phyloP scores from a whole-genome alignment of 106 monocot species.

The Vanilla planifolia region DNA sequence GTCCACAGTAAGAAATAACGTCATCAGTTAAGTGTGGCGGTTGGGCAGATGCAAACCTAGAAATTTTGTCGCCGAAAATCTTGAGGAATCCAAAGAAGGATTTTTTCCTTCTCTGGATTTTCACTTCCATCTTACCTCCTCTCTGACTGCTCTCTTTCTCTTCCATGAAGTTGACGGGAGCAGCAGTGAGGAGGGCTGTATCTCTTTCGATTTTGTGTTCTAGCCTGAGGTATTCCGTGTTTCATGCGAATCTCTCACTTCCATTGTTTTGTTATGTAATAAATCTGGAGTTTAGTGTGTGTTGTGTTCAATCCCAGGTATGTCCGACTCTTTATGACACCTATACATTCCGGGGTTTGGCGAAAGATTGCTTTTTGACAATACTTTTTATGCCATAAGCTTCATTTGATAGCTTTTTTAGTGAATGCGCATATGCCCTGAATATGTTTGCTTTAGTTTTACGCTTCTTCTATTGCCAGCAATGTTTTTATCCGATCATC shows the following conservation, averaged over 20 bases:
- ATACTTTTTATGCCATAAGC: background rate
- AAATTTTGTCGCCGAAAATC: no score
- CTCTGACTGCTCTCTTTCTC: no score
- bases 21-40: no score
- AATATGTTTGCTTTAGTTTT: slow-evolving; percentile 3
- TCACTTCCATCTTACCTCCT: no score
- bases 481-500: background rate
- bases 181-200: no score
- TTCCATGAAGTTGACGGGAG: no score
- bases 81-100: no score
- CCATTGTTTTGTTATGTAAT: background rate
- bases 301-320: background rate
- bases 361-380: background rate
- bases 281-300: background rate
- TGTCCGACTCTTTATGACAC: no score
- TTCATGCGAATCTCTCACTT: background rate
- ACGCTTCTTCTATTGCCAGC: background rate
- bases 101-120: no score
- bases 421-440: background rate
- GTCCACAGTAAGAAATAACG: no score
- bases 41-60: no score
- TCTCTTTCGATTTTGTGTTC: background rate
- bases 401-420: background rate
- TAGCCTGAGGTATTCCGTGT: background rate
- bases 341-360: no score